Conservation (phyloP, 164 flowering plant species). For the Piper betle region DNA sequence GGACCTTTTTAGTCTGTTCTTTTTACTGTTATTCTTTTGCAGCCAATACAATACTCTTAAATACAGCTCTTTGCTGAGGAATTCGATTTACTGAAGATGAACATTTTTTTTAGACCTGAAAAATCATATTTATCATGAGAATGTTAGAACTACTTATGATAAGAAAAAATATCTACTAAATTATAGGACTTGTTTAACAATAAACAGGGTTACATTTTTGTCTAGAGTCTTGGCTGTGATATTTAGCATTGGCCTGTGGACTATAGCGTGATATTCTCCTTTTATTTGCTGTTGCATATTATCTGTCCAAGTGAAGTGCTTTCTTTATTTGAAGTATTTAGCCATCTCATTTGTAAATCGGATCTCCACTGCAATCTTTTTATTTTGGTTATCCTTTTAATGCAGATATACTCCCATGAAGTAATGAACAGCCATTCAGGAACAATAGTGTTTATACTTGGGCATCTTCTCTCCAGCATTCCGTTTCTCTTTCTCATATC, state of each 20-base stretch:
- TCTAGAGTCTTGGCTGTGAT: no score
- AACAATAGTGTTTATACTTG: constrained; percentile 64
- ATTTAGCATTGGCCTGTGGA: no score
- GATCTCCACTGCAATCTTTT: background rate
- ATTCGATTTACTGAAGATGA: background rate
- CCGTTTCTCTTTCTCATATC: constrained; percentile 92
- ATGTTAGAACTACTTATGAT: no score
- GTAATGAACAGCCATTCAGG: constrained; percentile 76
- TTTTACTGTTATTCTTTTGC: background rate
- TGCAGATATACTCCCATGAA: constrained; percentile 65
- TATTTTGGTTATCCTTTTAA: constrained; percentile 11
- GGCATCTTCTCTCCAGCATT: constrained; percentile 83
- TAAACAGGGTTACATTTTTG: no score
- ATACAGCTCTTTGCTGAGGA: background rate
- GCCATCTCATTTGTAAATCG: no score
- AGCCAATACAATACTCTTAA: no score
- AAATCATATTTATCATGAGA: background rate
- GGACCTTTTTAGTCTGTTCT: background rate
- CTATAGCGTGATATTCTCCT: background rate
- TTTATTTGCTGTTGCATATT: no score
- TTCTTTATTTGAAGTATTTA: no score
- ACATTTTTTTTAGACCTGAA: background rate
- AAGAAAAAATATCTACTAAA: no score
- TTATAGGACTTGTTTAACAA: no score
- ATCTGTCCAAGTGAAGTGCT: no score